Base-by-base conservation (phyloP, 208 protist species). In the Acanthamoeba royreba region DNA sequence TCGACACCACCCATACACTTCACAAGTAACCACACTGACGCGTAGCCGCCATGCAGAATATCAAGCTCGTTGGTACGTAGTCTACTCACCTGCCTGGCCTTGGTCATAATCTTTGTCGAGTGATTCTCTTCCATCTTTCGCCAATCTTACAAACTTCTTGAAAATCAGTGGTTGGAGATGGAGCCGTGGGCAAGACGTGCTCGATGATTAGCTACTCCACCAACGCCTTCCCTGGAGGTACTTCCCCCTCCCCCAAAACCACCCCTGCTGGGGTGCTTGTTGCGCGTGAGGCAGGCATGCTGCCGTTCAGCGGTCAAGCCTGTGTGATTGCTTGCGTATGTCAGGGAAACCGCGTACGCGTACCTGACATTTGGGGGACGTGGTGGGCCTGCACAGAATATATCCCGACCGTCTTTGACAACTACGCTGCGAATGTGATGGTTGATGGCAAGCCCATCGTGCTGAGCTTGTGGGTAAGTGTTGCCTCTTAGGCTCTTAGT, bases 171-270 rank as follows among this genome's bases (percentile, higher is more conserved):
- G 96, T 98, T n/a, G 97, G 97, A 38, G 97, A 98, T 94, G 97
- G 96, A 93, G 95, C 95, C 47, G 96, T 98, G 17, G 97, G 97
- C 61, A 98, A 98, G 94, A 98, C 97, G 8, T 98, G 96, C 61
- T 40, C 97, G 33, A 4, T 93, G 42, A 93, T 93, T 42, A 43
- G 25, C 72, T 93, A 93, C 74, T 66, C 66, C 9, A 93, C 90
- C 46, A 93, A 93, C 90, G 1, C 4, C 35, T 93, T 93, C 42
- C 66, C 58, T 4, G 35, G 53, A 9, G 69, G 69, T 79, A 28
- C 69, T 33, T 42, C n/a, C 25, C 38, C n/a, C 15, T 31, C 28
- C 61, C 28, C n/a, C 49, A 55, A 9, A 55, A 55, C 49, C 9
- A 9, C 9, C 9, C 49, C 49, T 25, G 19, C 15, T 25, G 19